Percentiles rank a stretch among this genome's conserved stretches.
Conservation (phyloP, 306 rosid species). For the Rosa multiflora region DNA sequence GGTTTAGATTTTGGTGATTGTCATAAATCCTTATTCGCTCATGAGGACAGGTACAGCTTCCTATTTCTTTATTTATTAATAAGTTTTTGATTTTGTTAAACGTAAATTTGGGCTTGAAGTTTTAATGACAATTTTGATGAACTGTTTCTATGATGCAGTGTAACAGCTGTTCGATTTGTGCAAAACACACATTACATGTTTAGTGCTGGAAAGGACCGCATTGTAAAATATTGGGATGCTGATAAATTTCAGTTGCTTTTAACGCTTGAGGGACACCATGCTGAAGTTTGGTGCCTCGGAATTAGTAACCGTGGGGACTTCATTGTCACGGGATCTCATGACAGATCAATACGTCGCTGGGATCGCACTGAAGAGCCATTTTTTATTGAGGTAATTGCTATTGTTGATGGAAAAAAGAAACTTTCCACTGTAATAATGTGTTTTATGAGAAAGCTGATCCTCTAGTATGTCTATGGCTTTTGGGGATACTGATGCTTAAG, state of each 20-base stretch:
- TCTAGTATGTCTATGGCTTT: neutral
- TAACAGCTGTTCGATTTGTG: conserved; percentile 83
- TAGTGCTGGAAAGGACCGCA: conserved; percentile 85
- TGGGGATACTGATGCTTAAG: neutral
- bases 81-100: neutral
- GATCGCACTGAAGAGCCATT: conserved; percentile 97
- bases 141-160: conserved; percentile 53
- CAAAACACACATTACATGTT: conserved; percentile 82
- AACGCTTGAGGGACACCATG: conserved; percentile 97
- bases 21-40: conserved; percentile 92
- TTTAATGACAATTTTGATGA: conserved; percentile 26
- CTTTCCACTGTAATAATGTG: conserved; percentile 6
- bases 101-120: neutral
- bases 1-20: conserved; percentile 97
- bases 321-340: conserved; percentile 88
- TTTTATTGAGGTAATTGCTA: conserved; percentile 76
- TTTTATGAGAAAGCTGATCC: neutral
- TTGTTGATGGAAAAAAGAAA: conserved; percentile 5
- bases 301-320: conserved; percentile 89
- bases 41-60: conserved; percentile 70
- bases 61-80: neutral
- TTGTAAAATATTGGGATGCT: conserved; percentile 93
- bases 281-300: conserved; percentile 90
- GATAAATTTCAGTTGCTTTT: conserved; percentile 91
- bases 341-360: conserved; percentile 95